phyloP scores from a whole-genome alignment of 1,284 basidiomycete genomes.

The Cryptococcus wingfieldii region DNA sequence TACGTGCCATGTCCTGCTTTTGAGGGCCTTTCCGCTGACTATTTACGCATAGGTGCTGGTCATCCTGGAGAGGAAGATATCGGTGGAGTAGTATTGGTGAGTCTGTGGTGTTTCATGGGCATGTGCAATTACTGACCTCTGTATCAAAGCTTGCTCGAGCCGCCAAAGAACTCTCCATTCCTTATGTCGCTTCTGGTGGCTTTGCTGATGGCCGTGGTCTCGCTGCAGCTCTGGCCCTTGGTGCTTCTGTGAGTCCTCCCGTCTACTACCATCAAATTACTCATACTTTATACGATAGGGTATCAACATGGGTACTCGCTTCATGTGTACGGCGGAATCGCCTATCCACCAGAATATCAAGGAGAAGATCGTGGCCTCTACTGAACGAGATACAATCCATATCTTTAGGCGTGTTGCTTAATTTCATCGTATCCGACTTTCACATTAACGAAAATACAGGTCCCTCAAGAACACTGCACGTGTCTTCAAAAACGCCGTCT shows the following conservation, averaged over 20 bases:
- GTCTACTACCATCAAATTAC: not conserved
- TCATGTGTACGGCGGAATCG: conserved; percentile 53
- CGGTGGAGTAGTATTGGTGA: conserved; percentile 78
- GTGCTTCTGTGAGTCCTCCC: conserved; percentile 62
- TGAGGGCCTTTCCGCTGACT: not conserved
- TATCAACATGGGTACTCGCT: conserved; percentile 68
- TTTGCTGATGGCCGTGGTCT: conserved; percentile 77
- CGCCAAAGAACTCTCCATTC: conserved; percentile 74
- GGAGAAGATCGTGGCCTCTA: conserved; percentile 75
- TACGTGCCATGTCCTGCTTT: conserved; percentile 36
- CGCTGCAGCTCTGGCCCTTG: conserved; percentile 74
- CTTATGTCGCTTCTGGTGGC: conserved; percentile 86
- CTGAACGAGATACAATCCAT: conserved; percentile 74
- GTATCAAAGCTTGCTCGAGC: conserved; percentile 74
- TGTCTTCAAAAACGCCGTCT: conserved; percentile 62
- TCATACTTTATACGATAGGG: conserved; percentile 53
- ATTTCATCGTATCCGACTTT: not conserved
- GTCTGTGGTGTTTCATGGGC: conserved; percentile 16
- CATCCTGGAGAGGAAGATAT: conserved; percentile 96
- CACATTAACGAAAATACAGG: conserved; percentile 8
- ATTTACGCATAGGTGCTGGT: conserved; percentile 57
- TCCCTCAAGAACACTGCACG: conserved; percentile 80
- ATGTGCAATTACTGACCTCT: not conserved
- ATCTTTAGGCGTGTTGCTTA: conserved; percentile 65
- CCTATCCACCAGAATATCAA: conserved; percentile 90